phyloP scores from a whole-genome alignment of 305 asterid genomes.

The Fraxinus dipetala region DNA sequence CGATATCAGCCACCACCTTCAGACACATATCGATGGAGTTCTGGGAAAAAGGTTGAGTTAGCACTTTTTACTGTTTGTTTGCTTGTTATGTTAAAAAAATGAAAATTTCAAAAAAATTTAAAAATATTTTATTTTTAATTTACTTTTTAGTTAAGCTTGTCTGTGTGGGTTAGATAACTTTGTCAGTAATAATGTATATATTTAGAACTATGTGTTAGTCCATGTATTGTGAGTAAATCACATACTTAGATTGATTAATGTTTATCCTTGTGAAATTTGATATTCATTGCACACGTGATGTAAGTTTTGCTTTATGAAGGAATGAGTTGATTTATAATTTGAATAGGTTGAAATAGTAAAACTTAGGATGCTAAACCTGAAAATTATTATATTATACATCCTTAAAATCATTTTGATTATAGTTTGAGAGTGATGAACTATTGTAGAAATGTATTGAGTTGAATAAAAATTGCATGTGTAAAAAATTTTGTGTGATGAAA shows the following conservation, averaged over 20 bases:
- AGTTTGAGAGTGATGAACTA: background rate
- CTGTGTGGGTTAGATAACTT: background rate
- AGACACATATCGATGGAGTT: background rate
- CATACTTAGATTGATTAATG: too few relatives aligned
- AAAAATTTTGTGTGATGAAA: background rate
- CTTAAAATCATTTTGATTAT: background rate
- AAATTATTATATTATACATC: background rate
- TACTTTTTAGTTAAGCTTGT: background rate
- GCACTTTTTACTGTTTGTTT: background rate
- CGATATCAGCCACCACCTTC: background rate
- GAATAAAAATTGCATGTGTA: background rate
- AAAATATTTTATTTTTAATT: too few relatives aligned
- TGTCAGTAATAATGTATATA: background rate
- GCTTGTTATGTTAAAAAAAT: background rate
- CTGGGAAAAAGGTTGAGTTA: background rate
- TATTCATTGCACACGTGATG: background rate
- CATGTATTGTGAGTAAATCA: background rate
- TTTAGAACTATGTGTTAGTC: background rate
- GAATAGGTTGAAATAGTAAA: background rate
- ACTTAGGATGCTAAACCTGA: background rate
- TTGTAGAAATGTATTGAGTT: background rate
- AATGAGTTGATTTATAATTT: background rate
- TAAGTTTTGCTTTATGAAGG: background rate
- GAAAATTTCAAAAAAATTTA: background rate
- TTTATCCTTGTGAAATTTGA: background rate